Base-by-base conservation (phyloP, 805 yeast genomes). In the Clavispora santaluciae region DNA sequence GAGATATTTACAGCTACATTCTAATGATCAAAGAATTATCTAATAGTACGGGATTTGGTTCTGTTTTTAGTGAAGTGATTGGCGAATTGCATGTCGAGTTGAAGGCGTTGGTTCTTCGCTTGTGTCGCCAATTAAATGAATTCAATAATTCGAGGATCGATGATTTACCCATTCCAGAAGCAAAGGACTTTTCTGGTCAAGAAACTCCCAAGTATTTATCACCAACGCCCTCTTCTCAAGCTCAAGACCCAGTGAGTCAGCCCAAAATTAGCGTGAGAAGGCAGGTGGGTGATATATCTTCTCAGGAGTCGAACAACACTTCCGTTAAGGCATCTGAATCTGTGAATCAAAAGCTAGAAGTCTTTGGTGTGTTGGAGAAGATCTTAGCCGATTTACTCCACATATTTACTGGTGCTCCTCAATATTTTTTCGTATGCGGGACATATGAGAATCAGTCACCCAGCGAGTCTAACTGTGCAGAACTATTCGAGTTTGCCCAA, bases 381-480 rank as follows among this genome's bases (percentile, higher is more conserved):
- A 46, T 64, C 23, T 43, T 68, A 16, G 44, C 64, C 3, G 66
- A 64, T 34, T 47, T 64, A 10, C 60, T 68, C 42, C 42, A 53
- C 7, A 55, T 67, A 3, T 68, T 67, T 44, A 49, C 51, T 4
- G 59, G 61, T 0, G 59, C 59, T 1, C 71, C 74, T 1, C 58
- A 55, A 15, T 48, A 21, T 22, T 33, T 13, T n/a, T 20, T 33
- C 58, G 59, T 40, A 53, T 22, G 53, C 48, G n/a, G 43, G 7
- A 45, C 45, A 23, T 44, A 54, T 12, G 43, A 42, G 10, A 23
- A 35, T 2, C 25, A 35, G 6, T 36, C 46, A 11, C 50, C 45
- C 8, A 15, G 9, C 16, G 31, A 28, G 2, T 9, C 11, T n/a
- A 28, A 22, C 53, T 49, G 12, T 49, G 41, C 18, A 25, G 36